Base-by-base conservation (phyloP, 768 basidiomycete species). In the Lentinula detonsa region DNA sequence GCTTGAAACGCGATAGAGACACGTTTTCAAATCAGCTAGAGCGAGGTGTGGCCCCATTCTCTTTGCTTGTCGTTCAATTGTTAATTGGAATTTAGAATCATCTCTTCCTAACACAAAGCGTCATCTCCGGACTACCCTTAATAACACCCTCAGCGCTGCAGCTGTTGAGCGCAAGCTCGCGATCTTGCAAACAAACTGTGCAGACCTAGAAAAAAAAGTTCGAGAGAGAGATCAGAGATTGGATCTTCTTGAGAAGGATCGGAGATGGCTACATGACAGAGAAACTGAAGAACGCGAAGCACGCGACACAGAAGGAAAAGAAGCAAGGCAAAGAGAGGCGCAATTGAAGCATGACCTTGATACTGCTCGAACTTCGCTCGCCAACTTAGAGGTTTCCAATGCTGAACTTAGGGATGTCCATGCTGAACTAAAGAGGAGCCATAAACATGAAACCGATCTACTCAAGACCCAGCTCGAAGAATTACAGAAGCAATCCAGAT, bases 1-100 rank as follows among this genome's bases (percentile, higher is more conserved):
- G 50, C 42, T n/a, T 60, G 21, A 60, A 60, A 43, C 49, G 52
- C 28, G 42, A 37, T 21, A 34, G 52, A 46, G 50, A 60, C 57
- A 59, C 43, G 57, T 48, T 68, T 66, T 5, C 67, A 69, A 4
- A 68, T 65, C 9, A 59, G n/a, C 56, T 45, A n/a, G 56, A 57
- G 34, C 56, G 34, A 37, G 43, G 57, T 49, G 34, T 15, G 48
- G n/a, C 45, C 35, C 7, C 40, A 16, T 37, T 31, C n/a, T 28
- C 4, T 57, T 15, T 7, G 18, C 6, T 28, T 4, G 40, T 57
- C 16, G 34, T 6, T 43, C 18, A 10, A 31, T 11, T n/a, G 5
- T 35, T 45, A 16, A 59, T 23, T 18, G 5, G 11, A 11, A 51
- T 37, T 2, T 34, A 60, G 59, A 60, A 28, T 37, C 33, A 11